A percentile compares a stretch with the other conserved stretches of the same genome.
Evolutionary conservation across 768 basidiomycete species (phyloP).

Genomic region (Boletus tylopilopsis): DNA sequence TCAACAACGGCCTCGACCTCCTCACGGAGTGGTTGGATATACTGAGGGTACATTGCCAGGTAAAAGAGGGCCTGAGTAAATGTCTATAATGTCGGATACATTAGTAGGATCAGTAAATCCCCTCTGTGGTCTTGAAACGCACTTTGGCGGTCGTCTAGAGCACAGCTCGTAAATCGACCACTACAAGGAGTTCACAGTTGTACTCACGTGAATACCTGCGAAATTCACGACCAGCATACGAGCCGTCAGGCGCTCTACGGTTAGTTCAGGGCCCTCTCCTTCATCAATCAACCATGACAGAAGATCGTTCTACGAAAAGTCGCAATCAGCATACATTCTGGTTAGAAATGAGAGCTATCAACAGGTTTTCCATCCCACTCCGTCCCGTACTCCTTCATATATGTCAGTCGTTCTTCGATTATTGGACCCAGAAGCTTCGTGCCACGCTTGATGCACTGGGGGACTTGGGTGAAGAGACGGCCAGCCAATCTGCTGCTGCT

Average conservation of each 20-base stretch:
- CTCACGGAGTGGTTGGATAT: constrained; percentile 33
- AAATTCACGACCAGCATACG: constrained; percentile 16
- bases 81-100: constrained; percentile 14
- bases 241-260: constrained; percentile 19
- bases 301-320: constrained; percentile 28
- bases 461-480: background rate
- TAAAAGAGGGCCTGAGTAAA: constrained; percentile 34
- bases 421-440: constrained; percentile 25
- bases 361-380: constrained; percentile 34
- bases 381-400: constrained; percentile 20
- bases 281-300: constrained; percentile 31
- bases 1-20: constrained; percentile 34
- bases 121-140: background rate
- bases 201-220: constrained; percentile 22
- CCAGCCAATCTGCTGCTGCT: background rate
- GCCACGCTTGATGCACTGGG: background rate
- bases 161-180: background rate
- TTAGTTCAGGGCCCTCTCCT: constrained; percentile 15
- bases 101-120: background rate
- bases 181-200: background rate
- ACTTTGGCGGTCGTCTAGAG: constrained; percentile 19
- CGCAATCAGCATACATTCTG: background rate
- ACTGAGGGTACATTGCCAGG: constrained; percentile 36
- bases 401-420: constrained; percentile 26
- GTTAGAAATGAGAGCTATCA: background rate